phyloP scores from a whole-genome alignment of 495 filamentous ascomycete genomes.

The Xylaria scruposa region DNA sequence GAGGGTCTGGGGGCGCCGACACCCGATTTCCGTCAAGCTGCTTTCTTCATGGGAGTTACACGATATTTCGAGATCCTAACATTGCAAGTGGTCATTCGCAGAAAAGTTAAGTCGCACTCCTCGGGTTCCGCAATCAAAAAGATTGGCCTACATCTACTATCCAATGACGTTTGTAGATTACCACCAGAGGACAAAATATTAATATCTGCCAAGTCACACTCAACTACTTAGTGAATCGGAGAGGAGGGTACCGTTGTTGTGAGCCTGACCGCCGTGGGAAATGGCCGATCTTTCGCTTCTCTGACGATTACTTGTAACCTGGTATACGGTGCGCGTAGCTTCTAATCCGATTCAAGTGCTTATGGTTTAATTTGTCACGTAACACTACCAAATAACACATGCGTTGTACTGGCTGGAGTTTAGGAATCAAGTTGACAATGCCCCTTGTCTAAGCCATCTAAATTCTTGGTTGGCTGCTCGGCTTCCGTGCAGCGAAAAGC shows the following conservation, averaged over 20 bases:
- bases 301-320: background rate
- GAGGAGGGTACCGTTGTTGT: background rate
- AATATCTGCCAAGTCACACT: background rate
- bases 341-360: background rate
- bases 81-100: background rate
- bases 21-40: background rate
- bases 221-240: background rate
- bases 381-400: background rate
- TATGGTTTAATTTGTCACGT: background rate
- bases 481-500: background rate
- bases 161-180: background rate
- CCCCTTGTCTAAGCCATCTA: background rate
- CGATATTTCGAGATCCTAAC: background rate
- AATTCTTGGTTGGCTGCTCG: background rate
- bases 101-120: background rate
- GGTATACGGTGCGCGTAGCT: background rate
- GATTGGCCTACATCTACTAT: background rate
- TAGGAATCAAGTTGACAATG: background rate
- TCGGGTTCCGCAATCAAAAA: background rate
- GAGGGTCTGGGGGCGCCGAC: background rate
- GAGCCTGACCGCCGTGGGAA: background rate
- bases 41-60: background rate
- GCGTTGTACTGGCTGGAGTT: background rate
- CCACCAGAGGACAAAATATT: background rate
- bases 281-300: background rate